Percentiles rank a stretch among this genome's conserved stretches.
phyloP scores from a whole-genome alignment of 139 green algal species.

The Spirogloea muscicola region DNA sequence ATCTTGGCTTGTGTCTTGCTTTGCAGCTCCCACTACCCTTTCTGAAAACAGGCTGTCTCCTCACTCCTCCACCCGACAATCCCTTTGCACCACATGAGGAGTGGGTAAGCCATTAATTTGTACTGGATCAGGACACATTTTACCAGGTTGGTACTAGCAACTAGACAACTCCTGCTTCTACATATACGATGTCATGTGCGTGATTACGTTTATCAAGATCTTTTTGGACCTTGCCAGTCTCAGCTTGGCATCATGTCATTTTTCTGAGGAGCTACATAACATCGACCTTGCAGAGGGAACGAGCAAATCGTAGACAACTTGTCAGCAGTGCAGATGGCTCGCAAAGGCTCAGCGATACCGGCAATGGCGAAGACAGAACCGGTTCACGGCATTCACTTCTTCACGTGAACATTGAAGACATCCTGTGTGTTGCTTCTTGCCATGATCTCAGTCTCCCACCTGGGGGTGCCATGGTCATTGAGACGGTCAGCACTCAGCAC shows the following conservation, averaged over 20 bases:
- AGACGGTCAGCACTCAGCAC: conserved; percentile 10
- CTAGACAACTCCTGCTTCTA: no score
- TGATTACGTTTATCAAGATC: no score
- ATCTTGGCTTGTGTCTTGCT: no score
- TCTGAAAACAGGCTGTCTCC: conserved; percentile 39
- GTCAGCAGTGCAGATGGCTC: no score
- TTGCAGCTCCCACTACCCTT: conserved; percentile 38
- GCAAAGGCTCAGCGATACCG: no score
- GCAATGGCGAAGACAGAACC: neutral
- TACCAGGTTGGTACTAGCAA: conserved; percentile 18
- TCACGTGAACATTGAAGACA: conserved; percentile 24
- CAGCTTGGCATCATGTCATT: no score
- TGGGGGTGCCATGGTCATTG: conserved; percentile 34
- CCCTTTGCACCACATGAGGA: conserved; percentile 19
- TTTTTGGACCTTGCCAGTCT: no score
- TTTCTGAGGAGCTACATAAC: no score
- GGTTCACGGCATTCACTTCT: neutral
- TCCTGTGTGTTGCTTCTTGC: conserved; percentile 27
- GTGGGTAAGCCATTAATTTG: conserved; percentile 28
- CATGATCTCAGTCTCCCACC: conserved; percentile 40
- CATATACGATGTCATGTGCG: no score
- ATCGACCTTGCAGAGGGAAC: no score
- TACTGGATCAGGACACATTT: conserved; percentile 37
- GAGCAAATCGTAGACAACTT: no score
- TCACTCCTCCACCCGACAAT: conserved; percentile 13